Conservation (phyloP, 2,329 filamentous ascomycete genomes). For the Penicillium sp. region DNA sequence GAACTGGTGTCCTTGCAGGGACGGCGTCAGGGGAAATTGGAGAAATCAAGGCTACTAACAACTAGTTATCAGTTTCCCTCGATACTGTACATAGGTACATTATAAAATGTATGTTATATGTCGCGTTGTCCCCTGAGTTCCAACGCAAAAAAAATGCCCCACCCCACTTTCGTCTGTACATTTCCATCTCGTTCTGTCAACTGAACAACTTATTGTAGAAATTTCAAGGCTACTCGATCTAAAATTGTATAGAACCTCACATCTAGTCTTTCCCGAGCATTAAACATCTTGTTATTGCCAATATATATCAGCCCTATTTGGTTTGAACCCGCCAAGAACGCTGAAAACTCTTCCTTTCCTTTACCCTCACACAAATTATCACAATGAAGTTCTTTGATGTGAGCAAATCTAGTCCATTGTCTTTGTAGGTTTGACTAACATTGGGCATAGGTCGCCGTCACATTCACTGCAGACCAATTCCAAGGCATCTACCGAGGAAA, state of each 20-base stretch:
- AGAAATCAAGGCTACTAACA: constrained; percentile 18
- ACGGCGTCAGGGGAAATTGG: constrained; percentile 37
- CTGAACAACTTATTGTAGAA: no score
- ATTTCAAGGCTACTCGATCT: no score
- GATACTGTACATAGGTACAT: not conserved
- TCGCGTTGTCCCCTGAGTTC: not conserved
- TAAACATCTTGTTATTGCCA: not conserved
- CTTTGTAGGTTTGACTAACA: not conserved
- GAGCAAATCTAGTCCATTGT: no score
- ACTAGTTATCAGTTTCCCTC: not conserved
- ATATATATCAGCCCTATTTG: not conserved
- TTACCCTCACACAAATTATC: not conserved
- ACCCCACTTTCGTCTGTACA: not conserved
- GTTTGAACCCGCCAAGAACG: not conserved
- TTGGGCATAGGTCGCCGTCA: constrained; percentile 26
- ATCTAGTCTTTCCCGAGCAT: no score
- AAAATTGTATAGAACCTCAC: no score
- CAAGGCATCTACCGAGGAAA: constrained; percentile 53
- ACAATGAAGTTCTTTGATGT: constrained; percentile 6
- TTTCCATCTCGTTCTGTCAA: not conserved
- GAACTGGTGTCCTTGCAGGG: constrained; percentile 52
- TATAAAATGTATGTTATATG: not conserved
- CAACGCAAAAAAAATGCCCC: not conserved
- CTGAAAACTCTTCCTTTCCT: not conserved
- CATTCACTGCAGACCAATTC: constrained; percentile 41